Conservation (phyloP, 192 early-diverging fungal species). For the Paraglomus brasilianum region DNA sequence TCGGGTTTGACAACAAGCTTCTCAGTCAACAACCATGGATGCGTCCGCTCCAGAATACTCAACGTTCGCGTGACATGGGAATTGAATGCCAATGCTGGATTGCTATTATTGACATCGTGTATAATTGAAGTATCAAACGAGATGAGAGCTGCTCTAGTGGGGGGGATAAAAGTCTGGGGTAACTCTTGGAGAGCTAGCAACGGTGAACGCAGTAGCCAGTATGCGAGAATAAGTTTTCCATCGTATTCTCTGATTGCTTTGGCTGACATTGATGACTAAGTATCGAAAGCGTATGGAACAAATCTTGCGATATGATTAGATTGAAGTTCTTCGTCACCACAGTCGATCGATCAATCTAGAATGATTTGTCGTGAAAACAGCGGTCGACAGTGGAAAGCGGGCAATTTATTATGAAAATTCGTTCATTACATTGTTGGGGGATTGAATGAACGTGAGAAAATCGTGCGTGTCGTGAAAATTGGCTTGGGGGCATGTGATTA, state of each 20-base stretch:
- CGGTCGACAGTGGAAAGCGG: no score
- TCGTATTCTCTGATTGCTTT: conserved; percentile 97
- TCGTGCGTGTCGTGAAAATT: no score
- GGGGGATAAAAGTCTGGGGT: conserved; percentile 43
- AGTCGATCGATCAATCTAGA: no score
- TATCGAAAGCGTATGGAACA: no score
- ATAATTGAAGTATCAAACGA: conserved; percentile 65
- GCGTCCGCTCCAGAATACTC: conserved; percentile 63
- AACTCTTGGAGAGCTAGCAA: conserved; percentile 64
- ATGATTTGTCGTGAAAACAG: no score
- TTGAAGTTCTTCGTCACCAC: no score
- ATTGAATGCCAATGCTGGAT: conserved; percentile 57
- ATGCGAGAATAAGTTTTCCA: conserved; percentile 92
- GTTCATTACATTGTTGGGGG: no score
- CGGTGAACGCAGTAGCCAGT: conserved; percentile 80
- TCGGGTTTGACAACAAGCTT: conserved; percentile 98
- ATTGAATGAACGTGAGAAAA: no score
- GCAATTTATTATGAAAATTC: no score
- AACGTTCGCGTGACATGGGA: conserved; percentile 57
- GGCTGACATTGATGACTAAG: conserved; percentile 61
- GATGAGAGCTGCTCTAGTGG: conserved; percentile 76
- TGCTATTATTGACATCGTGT: conserved; percentile 40
- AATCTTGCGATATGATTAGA: no score
- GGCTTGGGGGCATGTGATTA: no score
- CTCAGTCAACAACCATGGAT: conserved; percentile 81